Evolutionary conservation across 768 basidiomycete species (phyloP).

Genomic region (Pleurotus ostreatus): DNA sequence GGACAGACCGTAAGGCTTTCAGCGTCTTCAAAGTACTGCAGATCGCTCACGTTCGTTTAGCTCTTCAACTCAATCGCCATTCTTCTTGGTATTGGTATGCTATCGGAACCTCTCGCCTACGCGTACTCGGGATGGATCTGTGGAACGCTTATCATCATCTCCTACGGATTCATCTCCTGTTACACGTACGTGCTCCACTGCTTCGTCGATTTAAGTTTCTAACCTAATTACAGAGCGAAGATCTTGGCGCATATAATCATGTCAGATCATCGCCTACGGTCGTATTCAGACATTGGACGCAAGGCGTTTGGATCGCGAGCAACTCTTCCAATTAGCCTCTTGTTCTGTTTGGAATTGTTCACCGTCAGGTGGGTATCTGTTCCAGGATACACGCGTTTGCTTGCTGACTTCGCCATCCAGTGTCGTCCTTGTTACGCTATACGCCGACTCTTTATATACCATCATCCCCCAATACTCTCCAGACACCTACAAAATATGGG

Average conservation of each 20-base stretch:
- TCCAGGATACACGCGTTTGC: not conserved
- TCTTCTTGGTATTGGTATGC: constrained; percentile 82
- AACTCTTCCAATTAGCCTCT: constrained; percentile 54
- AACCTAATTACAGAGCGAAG: constrained; percentile 59
- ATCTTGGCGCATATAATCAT: constrained; percentile 76
- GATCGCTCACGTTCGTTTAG: constrained; percentile 30
- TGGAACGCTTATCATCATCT: constrained; percentile 69
- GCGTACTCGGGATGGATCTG: constrained; percentile 86
- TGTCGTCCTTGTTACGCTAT: constrained; percentile 85
- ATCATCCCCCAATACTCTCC: constrained; percentile 66
- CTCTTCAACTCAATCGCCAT: constrained; percentile 89
- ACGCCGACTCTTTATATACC: constrained; percentile 79
- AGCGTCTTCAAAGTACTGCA: not conserved
- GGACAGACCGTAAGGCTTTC: constrained; percentile 57
- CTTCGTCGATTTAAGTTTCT: not conserved
- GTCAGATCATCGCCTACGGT: constrained; percentile 62
- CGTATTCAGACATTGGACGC: constrained; percentile 86
- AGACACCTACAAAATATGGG: constrained; percentile 71
- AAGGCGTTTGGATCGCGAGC: constrained; percentile 83
- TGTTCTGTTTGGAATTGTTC: constrained; percentile 89
- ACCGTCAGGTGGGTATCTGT: constrained; percentile 57
- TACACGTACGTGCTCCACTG: constrained; percentile 65
- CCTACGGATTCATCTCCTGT: constrained; percentile 78
- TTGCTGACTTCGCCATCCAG: constrained; percentile 63
- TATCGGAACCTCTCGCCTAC: constrained; percentile 88